Evolutionary conservation across 1,139 yeast species (phyloP), one percentile per base, ranked within the genome.

Genomic region (Taiozyma sp.): DNA sequence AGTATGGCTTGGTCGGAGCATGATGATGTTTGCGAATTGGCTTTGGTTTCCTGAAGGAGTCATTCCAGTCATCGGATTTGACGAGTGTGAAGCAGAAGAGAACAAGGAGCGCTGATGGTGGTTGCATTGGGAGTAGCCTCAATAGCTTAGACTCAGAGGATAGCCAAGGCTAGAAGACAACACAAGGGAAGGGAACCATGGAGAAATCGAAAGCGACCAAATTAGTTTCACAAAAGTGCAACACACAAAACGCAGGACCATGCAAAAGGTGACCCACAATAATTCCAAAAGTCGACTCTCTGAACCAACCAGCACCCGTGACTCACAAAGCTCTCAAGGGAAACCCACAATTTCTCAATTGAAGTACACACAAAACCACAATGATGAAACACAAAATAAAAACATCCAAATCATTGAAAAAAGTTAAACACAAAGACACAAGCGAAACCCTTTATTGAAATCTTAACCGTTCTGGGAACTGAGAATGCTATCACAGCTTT

Each of bases 401-500:
- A 38, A 19, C 8, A 29, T 6, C 9, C 36, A 32, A 32, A 32
- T 32, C 36, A 32, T 27, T 22, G 9, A 19, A 38, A 19, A n/a
- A 16, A 38, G 24, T 38, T 38, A 38, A 16, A 38, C 24, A 38
- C 36, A 38, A 36, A 36, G 39, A 36, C 47, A 9, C 14, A 44
- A 24, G 24, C n/a, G 10, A 19, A 38, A 38, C 19, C 13, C 19
- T 6, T 24, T 3, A 24, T 24, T 24, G 27, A 24, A 2, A 6
- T 19, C 19, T 2, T 34, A n/a, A 7, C 16, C n/a, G 7, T 14
- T 14, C 27, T 8, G 8, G 27, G 19, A 34, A 34, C 16, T n/a
- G n/a, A 7, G 6, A 34, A 6, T 6, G 24, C 19, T 8, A 32
- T 38, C 43, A 51, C 23, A 49, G 16, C 40, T 51, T 54, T 40